A percentile compares a stretch with the other conserved stretches of the same genome.
phyloP scores from a whole-genome alignment of 2,329 filamentous ascomycete species.

The Aspergillus ibericus region DNA sequence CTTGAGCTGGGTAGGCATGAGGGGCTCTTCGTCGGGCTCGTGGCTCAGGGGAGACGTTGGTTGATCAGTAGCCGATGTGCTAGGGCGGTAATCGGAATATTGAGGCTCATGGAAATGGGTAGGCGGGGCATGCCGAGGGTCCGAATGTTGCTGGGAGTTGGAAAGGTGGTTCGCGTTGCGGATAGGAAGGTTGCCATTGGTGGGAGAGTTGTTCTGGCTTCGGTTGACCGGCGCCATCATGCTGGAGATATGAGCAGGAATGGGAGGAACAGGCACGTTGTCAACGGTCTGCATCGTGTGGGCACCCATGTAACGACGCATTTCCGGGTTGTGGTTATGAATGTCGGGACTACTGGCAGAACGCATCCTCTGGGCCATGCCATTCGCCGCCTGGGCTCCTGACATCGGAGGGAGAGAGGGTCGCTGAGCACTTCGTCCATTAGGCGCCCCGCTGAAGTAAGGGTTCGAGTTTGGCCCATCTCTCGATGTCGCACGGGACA shows the following conservation, averaged over 20 bases:
- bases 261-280: conserved; percentile 71
- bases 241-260: conserved; percentile 67
- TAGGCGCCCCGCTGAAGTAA: conserved; percentile 64
- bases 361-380: conserved; percentile 67
- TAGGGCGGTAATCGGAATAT: conserved; percentile 35
- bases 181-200: conserved; percentile 63
- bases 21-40: conserved; percentile 43
- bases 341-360: conserved; percentile 97
- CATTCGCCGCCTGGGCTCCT: conserved; percentile 53
- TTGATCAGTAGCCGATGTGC: conserved; percentile 29
- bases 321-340: conserved; percentile 62
- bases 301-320: conserved; percentile 53
- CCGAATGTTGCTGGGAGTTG: conserved; percentile 59
- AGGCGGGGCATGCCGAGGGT: conserved; percentile 49
- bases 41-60: conserved; percentile 36
- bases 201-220: conserved; percentile 80
- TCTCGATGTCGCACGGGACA: conserved; percentile 76
- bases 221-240: conserved; percentile 64
- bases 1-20: conserved; percentile 75
- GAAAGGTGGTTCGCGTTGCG: conserved; percentile 66
- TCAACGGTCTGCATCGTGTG: conserved; percentile 55
- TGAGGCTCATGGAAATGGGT: conserved; percentile 43
- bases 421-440: conserved; percentile 59
- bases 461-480: conserved; percentile 68
- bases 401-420: conserved; percentile 77